Evolutionary conservation across 139 green algal species (phyloP), one percentile per base, ranked within the genome.

Genomic region (Yamagishiella unicocca): DNA sequence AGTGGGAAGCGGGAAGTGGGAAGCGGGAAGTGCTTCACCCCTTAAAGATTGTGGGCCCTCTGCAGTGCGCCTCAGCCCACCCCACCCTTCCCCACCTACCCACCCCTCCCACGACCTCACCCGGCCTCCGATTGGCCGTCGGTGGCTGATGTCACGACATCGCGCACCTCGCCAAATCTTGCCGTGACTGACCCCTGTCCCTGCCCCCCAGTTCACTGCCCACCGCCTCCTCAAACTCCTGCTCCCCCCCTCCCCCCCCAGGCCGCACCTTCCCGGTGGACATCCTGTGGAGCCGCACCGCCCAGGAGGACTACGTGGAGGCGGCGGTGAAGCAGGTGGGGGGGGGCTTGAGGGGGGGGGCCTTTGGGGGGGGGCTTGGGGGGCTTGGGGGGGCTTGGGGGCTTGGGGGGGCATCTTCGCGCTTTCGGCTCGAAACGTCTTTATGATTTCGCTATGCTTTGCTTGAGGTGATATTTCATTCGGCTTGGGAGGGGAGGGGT

Each of bases 281-380:
- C 67, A 91, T 95, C 5, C 84, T 99, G 80, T 99, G 96, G 93
- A 96, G 91, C 85, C 96, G 97, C 68, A 97, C 95, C 35, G 94
- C 93, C 0, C 95, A 98, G 91, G 96, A 99, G 92, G 98, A 99
- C 92, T 99, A 99, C 54, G 96, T 99, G 68, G 96, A 99, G 70
- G 98, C 97, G 45, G 98, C 97, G 0, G 96, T 99, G 8, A 99
- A 99, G 93, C 97, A 98, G 76, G 76, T 83, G 50, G 53, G 37
- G 35, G 53, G 33, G 76, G 76, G 19, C 22, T 33, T 1, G 76
- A 58, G 53, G 2, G 9, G 25, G 76, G 29, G 55, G 76, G 72
- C n/a, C 29, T 8, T 25, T 27, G 2, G 43, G 5, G 38, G 37
- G 70, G 38, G 37, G 40, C 10, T 38, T 62, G 62, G 10, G 19